These are phyloP conservation scores for Pseudopithomyces chartarum DNA, from an alignment of 2,329 filamentous ascomycete genomes.

Conservation along the genomic window DNA sequence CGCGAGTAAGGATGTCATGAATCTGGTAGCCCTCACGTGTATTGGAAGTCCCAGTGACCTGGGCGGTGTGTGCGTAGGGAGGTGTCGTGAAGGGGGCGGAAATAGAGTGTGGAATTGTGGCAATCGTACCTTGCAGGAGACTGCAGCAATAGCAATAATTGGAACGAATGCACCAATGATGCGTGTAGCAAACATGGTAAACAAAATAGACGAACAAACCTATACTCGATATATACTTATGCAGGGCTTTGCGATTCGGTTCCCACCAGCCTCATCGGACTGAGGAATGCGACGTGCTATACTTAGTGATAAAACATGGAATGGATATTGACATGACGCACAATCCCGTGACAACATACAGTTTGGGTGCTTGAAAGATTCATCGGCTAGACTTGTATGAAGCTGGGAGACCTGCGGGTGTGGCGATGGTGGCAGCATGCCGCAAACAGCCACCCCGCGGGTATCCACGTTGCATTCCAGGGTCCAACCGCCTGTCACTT, in stretches of 20 bases:
- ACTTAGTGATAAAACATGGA: slow-evolving; percentile 39
- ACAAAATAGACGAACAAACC: slow-evolving; percentile 32
- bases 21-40: slow-evolving; percentile 31
- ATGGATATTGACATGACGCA: slow-evolving; percentile 39
- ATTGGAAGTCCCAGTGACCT: slow-evolving; percentile 21
- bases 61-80: slow-evolving; percentile 21
- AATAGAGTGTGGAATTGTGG: slow-evolving; percentile 21
- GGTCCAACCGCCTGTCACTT: not conserved
- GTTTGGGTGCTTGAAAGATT: slow-evolving; percentile 28
- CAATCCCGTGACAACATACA: slow-evolving; percentile 16
- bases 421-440: slow-evolving; percentile 27
- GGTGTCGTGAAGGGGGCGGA: slow-evolving; percentile 16
- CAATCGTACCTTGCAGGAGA: slow-evolving; percentile 31
- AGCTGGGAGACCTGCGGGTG: slow-evolving; percentile 29
- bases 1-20: slow-evolving; percentile 34
- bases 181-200: slow-evolving; percentile 40
- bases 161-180: slow-evolving; percentile 37
- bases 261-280: slow-evolving; percentile 42
- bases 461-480: slow-evolving; percentile 25
- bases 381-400: slow-evolving; percentile 23
- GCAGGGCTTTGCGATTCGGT: slow-evolving; percentile 27
- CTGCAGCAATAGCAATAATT: slow-evolving; percentile 30
- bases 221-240: slow-evolving; percentile 44
- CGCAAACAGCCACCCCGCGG: slow-evolving; percentile 31
- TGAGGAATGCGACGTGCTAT: slow-evolving; percentile 34